Evolutionary conservation across 148 eudicot genomes (phyloP).

Genomic region (Rhododendron ferrugineum): DNA sequence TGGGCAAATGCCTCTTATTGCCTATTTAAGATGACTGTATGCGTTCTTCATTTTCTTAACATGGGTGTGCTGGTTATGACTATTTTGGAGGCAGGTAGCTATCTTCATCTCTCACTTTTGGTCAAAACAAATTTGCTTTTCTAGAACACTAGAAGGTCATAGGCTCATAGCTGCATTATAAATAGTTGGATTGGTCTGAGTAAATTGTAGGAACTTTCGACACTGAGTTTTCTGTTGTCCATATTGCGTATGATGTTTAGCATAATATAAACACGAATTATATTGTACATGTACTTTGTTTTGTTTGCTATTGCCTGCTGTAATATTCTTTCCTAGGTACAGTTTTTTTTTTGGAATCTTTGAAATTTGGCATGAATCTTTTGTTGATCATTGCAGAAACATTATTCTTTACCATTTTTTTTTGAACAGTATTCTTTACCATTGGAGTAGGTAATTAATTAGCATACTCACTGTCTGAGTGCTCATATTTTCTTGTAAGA

Average conservation of each 20-base stretch:
- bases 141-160: neutral
- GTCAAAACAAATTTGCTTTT: neutral
- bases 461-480: neutral
- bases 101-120: neutral
- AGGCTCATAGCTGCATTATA: neutral
- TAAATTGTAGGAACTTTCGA: neutral
- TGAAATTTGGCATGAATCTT: neutral
- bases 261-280: neutral
- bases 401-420: too few species aligned
- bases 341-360: neutral
- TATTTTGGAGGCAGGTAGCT: neutral
- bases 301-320: neutral
- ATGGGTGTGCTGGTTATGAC: neutral
- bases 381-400: neutral
- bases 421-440: neutral
- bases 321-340: neutral
- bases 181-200: neutral
- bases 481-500: neutral
- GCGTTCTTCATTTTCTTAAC: neutral
- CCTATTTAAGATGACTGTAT: neutral
- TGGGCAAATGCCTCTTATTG: neutral
- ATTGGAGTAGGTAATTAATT: neutral
- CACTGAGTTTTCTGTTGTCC: neutral
- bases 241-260: neutral
- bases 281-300: neutral